Percentiles rank a stretch among this genome's conserved stretches.
Evolutionary conservation across 495 filamentous ascomycete species (phyloP).

Genomic region (Penicillium crystallinum): DNA sequence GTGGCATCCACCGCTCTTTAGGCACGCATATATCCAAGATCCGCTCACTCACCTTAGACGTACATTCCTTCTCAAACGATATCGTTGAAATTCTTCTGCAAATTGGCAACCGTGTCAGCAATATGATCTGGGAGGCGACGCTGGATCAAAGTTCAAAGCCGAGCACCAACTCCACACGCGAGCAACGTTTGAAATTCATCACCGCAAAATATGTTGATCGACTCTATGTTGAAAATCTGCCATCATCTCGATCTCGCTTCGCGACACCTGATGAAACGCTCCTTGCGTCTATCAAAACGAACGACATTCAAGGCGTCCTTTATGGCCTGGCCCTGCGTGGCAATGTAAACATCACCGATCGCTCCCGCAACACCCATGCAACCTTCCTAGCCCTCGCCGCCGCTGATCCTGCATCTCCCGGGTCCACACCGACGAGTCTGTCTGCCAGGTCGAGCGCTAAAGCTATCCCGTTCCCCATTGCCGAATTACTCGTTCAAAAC

Average conservation of each 20-base stretch:
- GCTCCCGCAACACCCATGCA: conserved; percentile 79
- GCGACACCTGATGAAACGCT: conserved; percentile 81
- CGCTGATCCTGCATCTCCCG: conserved; percentile 78
- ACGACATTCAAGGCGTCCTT: conserved; percentile 85
- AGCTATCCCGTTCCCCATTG: conserved; percentile 68
- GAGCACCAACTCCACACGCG: conserved; percentile 67
- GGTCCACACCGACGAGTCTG: conserved; percentile 40
- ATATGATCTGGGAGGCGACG: conserved; percentile 93
- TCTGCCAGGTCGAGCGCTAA: conserved; percentile 30
- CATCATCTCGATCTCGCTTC: conserved; percentile 68
- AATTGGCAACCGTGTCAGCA: conserved; percentile 89
- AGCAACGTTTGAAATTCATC: conserved; percentile 88
- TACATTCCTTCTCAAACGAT: conserved; percentile 90
- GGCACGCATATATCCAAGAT: conserved; percentile 98
- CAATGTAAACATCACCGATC: conserved; percentile 83
- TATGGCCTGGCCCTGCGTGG: conserved; percentile 85
- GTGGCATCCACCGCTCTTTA: conserved; percentile 92
- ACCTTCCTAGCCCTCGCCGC: conserved; percentile 91
- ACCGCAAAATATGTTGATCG: conserved; percentile 89
- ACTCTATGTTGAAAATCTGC: conserved; percentile 73
- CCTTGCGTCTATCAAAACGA: conserved; percentile 88
- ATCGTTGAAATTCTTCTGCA: conserved; percentile 91
- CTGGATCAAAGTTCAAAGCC: conserved; percentile 71
- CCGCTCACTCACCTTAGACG: conserved; percentile 90
- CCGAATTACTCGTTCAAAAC: conserved; percentile 90